These are phyloP conservation scores for Dicorynia guianensis DNA, from an alignment of 306 rosid species.

Conservation along the genomic window DNA sequence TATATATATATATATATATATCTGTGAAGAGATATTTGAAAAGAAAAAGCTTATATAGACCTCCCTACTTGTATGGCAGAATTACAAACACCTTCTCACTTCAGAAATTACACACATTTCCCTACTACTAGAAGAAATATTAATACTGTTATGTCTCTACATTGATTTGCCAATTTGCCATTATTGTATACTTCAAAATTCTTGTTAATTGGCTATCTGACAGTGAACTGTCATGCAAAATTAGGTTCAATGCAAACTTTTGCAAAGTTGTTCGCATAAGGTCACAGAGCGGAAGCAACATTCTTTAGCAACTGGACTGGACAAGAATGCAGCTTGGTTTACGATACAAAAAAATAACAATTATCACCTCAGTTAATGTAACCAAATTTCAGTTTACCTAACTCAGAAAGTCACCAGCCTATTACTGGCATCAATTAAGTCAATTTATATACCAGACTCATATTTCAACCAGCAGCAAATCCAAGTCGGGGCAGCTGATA, in stretches of 20 bases:
- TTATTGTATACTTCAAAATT: neutral
- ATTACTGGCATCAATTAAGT: neutral
- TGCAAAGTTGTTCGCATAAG: neutral
- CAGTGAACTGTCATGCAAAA: neutral
- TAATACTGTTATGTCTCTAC: neutral
- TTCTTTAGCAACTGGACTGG: neutral
- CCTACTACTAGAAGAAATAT: neutral
- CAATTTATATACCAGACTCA: neutral
- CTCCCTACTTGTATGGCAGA: neutral
- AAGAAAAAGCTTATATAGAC: neutral
- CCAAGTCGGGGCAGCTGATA: neutral
- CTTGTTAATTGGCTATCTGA: neutral
- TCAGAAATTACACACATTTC: neutral
- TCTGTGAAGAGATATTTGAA: no score
- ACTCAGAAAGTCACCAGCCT: conserved; percentile 1
- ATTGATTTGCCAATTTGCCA: neutral
- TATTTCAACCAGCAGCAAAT: neutral
- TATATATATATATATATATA: no score
- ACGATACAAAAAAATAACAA: neutral
- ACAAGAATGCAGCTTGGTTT: neutral
- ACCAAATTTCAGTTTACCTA: neutral
- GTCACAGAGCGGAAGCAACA: neutral
- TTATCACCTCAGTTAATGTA: conserved; percentile 5
- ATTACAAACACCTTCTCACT: neutral
- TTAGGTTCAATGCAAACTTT: neutral